These are phyloP conservation scores for Elongisporangium anandrum DNA, from an alignment of 352 stramenopile species.

Conservation along the genomic window DNA sequence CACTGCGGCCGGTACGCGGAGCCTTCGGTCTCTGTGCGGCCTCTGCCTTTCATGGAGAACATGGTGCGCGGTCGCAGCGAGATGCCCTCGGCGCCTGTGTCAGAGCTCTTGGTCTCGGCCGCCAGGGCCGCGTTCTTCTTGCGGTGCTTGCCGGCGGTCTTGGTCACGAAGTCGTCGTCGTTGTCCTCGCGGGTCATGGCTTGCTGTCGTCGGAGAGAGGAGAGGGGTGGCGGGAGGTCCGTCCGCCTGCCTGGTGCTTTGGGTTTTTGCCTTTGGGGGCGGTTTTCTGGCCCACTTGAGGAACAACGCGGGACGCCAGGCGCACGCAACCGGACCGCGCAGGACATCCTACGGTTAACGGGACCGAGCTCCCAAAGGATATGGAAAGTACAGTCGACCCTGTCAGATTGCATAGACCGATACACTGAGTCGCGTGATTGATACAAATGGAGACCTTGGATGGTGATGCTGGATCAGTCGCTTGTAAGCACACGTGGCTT, in stretches of 20 bases:
- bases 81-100: slow-evolving; percentile 32
- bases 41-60: slow-evolving; percentile 85
- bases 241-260: not conserved
- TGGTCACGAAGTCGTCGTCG: slow-evolving; percentile 76
- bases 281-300: not conserved
- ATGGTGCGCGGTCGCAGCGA: slow-evolving; percentile 83
- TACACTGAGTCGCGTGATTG: too few relatives aligned
- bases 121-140: slow-evolving; percentile 20
- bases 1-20: slow-evolving; percentile 78
- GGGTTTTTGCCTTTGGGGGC: not conserved
- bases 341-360: not conserved
- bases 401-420: not conserved
- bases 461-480: too few relatives aligned
- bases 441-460: too few relatives aligned
- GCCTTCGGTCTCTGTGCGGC: slow-evolving; percentile 61
- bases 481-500: too few relatives aligned
- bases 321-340: not conserved
- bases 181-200: slow-evolving; percentile 28
- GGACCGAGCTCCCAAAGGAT: not conserved
- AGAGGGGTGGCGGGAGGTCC: not conserved
- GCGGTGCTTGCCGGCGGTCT: slow-evolving; percentile 72
- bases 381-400: not conserved
- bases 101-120: slow-evolving; percentile 5
- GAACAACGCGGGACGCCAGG: not conserved
- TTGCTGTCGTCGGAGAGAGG: not conserved